These are phyloP conservation scores for Globisporangium nodosum DNA, from an alignment of 352 stramenopile genomes.

Conservation along the genomic window DNA sequence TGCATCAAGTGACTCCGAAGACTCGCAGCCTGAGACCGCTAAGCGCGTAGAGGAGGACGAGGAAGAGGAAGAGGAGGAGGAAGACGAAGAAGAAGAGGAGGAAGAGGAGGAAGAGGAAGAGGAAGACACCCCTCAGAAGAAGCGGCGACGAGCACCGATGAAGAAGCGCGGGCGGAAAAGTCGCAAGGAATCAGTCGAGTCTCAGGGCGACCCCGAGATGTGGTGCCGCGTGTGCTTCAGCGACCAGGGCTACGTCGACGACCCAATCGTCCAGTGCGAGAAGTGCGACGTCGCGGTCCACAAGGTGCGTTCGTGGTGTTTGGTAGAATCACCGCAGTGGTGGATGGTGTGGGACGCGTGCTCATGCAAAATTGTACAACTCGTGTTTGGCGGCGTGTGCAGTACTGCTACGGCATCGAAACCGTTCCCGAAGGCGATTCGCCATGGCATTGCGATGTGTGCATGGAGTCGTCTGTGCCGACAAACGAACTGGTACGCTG, in stretches of 20 bases:
- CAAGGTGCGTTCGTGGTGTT: conserved; percentile 40
- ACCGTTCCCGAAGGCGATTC: conserved; percentile 72
- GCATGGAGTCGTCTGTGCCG: conserved; percentile 32
- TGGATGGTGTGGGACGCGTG: neutral
- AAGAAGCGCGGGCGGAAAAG: conserved; percentile 29
- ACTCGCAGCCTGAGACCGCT: conserved; percentile 22
- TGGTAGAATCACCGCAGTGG: no score
- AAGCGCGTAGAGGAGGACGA: conserved; percentile 30
- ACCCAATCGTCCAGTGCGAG: conserved; percentile 87
- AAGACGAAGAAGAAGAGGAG: conserved; percentile 31
- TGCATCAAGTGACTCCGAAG: conserved; percentile 21
- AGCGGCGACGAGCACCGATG: conserved; percentile 14
- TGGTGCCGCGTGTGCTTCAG: conserved; percentile 88
- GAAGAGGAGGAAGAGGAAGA: conserved; percentile 22
- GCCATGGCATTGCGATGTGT: conserved; percentile 85
- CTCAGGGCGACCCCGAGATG: conserved; percentile 78
- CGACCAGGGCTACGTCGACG: conserved; percentile 81
- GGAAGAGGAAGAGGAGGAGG: conserved; percentile 38
- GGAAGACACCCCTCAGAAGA: conserved; percentile 24
- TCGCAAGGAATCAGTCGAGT: conserved; percentile 33
- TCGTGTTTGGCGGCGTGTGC: neutral
- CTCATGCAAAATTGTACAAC: neutral
- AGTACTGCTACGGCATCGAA: conserved; percentile 88
- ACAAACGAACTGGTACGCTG: conserved; percentile 44
- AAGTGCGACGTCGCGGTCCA: conserved; percentile 80